Evolutionary conservation across 2,329 filamentous ascomycete species (phyloP), one percentile per base, ranked within the genome.

Genomic region (Ceratocystis albifundus): DNA sequence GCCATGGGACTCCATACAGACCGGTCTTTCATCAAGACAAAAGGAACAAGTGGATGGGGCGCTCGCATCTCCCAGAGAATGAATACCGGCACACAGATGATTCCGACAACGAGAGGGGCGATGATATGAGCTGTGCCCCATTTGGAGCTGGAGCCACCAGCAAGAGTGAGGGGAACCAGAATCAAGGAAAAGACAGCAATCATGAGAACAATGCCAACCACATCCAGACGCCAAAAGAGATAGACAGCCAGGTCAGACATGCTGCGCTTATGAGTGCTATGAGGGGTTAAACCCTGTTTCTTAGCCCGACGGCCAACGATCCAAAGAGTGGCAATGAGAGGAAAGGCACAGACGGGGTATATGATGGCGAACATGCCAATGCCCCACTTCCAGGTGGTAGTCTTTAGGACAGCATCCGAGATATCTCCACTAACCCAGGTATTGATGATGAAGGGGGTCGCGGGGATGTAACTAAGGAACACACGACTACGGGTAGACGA

Each of bases 301-400:
- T 77, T 80, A 12, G 83, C 84, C 22, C 83, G 80, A 17, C 74
- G 77, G 10, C 77, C 75, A 15, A 84, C 80, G 48, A 82, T 70
- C 63, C 75, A 73, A 0, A 88, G 76, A 4, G 79, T 79, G 48
- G 78, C 69, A 70, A 87, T 75, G 61, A 87, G 77, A 1, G 84
- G 84, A 8, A 85, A 69, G 2, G 81, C 75, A 71, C 80, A 83
- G 25, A 82, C 78, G 2, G 84, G 79, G 72, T 83, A 86, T 68
- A 86, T 84, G 72, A 87, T 83, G 69, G 76, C 77, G 77, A 81
- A 87, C 83, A 87, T 86, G 70, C 83, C 84, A 41, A 84, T 79
- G 41, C 84, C 84, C 84, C 84, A 86, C 68, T 78, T 74, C 84
- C 85, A 87, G 6, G 74, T 78, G 0, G 80, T 82, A 15, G 68